Evolutionary conservation across 176 grass and related monocot species (phyloP).

Genomic region (Rhynchospora breviuscula): DNA sequence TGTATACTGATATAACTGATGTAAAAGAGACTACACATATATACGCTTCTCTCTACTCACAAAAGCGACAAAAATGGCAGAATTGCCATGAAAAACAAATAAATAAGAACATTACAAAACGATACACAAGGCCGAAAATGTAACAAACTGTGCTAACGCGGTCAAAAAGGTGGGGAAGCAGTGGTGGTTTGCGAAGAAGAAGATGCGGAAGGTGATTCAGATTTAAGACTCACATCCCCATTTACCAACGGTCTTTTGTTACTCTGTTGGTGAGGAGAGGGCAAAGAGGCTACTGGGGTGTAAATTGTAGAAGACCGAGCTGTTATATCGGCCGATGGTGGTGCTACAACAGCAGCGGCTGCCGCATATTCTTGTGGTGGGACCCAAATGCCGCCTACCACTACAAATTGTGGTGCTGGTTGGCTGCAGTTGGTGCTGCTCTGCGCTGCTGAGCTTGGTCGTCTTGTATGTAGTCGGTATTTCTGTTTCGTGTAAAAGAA

Average conservation of each 20-base stretch:
- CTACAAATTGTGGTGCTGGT: conserved; percentile 30
- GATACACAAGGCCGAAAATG: background rate
- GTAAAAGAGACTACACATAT: background rate
- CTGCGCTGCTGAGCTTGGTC: conserved; percentile 22
- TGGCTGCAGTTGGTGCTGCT: conserved; percentile 14
- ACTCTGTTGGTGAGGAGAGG: background rate
- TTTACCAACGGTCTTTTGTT: conserved; percentile 14
- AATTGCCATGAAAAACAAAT: background rate
- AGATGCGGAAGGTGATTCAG: conserved; percentile 19
- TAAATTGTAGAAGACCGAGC: conserved; percentile 7
- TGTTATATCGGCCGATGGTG: background rate
- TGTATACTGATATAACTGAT: background rate
- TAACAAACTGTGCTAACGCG: background rate
- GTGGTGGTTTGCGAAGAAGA: conserved; percentile 23
- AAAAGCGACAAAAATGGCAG: conserved; percentile 1
- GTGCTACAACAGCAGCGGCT: background rate
- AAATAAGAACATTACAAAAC: background rate
- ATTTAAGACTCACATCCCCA: background rate
- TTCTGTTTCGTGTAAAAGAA: conserved; percentile 24
- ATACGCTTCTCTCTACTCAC: conserved; percentile 4
- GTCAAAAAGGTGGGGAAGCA: conserved; percentile 21
- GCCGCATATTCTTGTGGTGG: conserved; percentile 31
- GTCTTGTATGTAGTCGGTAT: conserved; percentile 45
- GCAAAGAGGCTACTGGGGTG: conserved; percentile 15
- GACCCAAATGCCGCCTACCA: conserved; percentile 47